Percentiles rank a stretch among this genome's conserved stretches.
These are phyloP conservation scores for Ascoidea tarda DNA, from an alignment of 805 yeast genomes.

Conservation along the genomic window DNA sequence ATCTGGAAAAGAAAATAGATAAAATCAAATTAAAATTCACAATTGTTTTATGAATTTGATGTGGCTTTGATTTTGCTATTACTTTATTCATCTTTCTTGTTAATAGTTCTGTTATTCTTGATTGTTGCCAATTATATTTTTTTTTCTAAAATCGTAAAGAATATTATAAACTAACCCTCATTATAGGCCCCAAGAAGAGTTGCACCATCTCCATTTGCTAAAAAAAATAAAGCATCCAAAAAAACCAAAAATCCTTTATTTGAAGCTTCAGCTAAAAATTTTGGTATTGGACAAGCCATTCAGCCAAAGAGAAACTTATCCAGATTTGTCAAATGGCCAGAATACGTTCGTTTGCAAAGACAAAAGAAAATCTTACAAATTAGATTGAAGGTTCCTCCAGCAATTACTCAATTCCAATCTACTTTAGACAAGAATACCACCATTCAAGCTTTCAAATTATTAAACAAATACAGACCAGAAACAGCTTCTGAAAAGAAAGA, in stretches of 20 bases:
- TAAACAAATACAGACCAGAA: conserved; percentile 99
- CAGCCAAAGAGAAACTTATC: conserved; percentile 95
- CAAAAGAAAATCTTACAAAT: conserved; percentile 91
- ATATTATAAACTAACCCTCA: not conserved
- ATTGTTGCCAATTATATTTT: too few relatives aligned
- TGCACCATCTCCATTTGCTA: conserved; percentile 97
- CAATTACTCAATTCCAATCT: conserved; percentile 92
- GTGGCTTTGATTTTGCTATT: too few relatives aligned
- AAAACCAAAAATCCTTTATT: conserved; percentile 68
- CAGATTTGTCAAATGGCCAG: conserved; percentile 99
- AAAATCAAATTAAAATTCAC: too few relatives aligned
- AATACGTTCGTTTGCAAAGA: conserved; percentile 95
- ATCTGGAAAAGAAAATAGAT: too few relatives aligned
- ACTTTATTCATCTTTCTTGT: too few relatives aligned
- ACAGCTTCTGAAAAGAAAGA: conserved; percentile 95
- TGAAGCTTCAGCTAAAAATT: conserved; percentile 82
- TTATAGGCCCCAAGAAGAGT: conserved; percentile 62
- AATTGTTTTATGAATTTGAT: not conserved
- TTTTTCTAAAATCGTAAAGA: too few relatives aligned
- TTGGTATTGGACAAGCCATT: conserved; percentile 91
- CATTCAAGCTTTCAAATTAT: conserved; percentile 88
- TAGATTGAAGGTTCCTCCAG: conserved; percentile 99
- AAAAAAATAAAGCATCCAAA: conserved; percentile 44
- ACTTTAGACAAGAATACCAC: conserved; percentile 98
- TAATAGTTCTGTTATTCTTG: too few relatives aligned